Evolutionary conservation across 2,329 filamentous ascomycete species (phyloP).

Genomic region (Aspergillus melleus): DNA sequence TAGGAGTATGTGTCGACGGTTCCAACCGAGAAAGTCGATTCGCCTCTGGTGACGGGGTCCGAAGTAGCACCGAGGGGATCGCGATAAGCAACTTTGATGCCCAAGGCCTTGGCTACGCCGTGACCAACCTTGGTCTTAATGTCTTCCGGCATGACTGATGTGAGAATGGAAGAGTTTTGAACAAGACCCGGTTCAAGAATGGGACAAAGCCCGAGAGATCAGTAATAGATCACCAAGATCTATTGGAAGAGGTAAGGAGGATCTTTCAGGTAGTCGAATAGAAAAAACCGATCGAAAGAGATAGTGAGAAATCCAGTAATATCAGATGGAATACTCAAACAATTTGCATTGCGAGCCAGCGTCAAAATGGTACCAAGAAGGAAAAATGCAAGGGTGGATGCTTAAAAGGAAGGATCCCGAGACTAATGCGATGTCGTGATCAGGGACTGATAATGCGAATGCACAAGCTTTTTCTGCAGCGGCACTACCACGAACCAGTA

Average conservation of each 20-base stretch:
- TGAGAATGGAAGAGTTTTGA: neutral
- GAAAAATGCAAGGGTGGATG: slow-evolving; percentile 7
- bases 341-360: slow-evolving; percentile 12
- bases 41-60: slow-evolving; percentile 70
- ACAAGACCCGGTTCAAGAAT: neutral
- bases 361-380: slow-evolving; percentile 10
- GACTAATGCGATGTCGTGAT: slow-evolving; percentile 33
- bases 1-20: slow-evolving; percentile 79
- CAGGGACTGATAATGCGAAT: slow-evolving; percentile 22
- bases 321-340: slow-evolving; percentile 7
- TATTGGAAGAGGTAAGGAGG: neutral
- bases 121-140: slow-evolving; percentile 64
- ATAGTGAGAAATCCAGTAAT: neutral
- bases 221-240: neutral
- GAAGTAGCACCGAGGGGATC: slow-evolving; percentile 53
- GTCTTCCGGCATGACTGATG: slow-evolving; percentile 33
- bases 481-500: neutral
- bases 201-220: neutral
- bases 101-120: slow-evolving; percentile 72
- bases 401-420: slow-evolving; percentile 17
- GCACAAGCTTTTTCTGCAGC: slow-evolving; percentile 1
- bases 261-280: neutral
- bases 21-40: slow-evolving; percentile 73
- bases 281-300: neutral
- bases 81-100: slow-evolving; percentile 75